A percentile compares a stretch with the other conserved stretches of the same genome.
Conservation (phyloP, 2,329 filamentous ascomycete genomes). For the Penicillium digitatum region DNA sequence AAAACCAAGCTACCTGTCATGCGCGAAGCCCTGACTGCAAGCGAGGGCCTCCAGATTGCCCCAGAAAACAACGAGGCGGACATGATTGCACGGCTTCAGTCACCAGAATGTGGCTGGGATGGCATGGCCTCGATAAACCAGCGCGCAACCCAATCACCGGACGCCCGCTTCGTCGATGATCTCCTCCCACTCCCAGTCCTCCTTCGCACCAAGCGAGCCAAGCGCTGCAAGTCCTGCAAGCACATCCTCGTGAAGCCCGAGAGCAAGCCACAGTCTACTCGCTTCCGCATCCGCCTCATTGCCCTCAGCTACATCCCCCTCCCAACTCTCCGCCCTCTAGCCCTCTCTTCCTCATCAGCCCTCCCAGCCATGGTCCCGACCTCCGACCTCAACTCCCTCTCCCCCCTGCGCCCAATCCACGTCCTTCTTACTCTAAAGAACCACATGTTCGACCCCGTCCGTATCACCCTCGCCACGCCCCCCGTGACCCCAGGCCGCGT, state of each 20-base stretch:
- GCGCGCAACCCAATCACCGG: constrained; percentile 47
- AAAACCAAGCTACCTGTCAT: constrained; percentile 68
- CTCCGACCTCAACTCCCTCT: constrained; percentile 46
- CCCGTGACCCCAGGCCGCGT: constrained; percentile 72
- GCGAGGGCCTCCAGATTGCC: constrained; percentile 68
- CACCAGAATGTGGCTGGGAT: constrained; percentile 56
- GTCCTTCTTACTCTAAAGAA: constrained; percentile 90
- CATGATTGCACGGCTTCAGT: constrained; percentile 58
- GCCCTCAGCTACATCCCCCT: constrained; percentile 84
- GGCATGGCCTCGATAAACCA: constrained; percentile 57
- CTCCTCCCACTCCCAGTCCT: constrained; percentile 78
- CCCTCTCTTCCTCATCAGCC: constrained; percentile 36
- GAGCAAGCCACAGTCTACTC: constrained; percentile 78
- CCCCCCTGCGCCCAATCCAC: constrained; percentile 58
- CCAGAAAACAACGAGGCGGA: constrained; percentile 57
- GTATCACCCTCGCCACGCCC: constrained; percentile 82
- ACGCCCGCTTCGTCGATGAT: constrained; percentile 63
- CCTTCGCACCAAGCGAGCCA: constrained; percentile 86
- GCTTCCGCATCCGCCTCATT: constrained; percentile 88
- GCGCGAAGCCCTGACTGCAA: constrained; percentile 68
- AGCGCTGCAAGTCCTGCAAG: constrained; percentile 85
- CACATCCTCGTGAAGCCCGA: constrained; percentile 96
- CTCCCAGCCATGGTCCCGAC: constrained; percentile 22
- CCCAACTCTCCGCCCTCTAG: constrained; percentile 62
- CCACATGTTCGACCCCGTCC: constrained; percentile 86